Percentiles rank a stretch among this genome's conserved stretches.
These are phyloP conservation scores for Dothistroma pini DNA, from an alignment of 2,329 filamentous ascomycete genomes.

Conservation along the genomic window DNA sequence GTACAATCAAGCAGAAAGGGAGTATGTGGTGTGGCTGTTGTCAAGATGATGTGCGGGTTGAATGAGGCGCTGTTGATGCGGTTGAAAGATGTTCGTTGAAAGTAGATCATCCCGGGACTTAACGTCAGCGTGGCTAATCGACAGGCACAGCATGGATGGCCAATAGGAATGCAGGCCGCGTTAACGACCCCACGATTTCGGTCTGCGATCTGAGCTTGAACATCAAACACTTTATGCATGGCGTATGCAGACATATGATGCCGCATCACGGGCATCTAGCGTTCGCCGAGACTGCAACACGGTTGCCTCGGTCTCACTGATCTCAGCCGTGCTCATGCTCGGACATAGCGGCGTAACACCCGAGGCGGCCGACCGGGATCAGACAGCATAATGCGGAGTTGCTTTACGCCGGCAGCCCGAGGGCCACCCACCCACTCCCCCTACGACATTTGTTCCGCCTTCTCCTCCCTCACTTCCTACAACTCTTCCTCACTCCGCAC, in stretches of 20 bases:
- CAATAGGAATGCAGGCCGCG: background rate
- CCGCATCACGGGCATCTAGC: background rate
- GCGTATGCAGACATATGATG: background rate
- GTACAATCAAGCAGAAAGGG: background rate
- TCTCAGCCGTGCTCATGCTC: background rate
- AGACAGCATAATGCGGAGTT: background rate
- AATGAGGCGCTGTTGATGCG: background rate
- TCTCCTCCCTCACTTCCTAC: background rate
- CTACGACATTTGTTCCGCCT: background rate
- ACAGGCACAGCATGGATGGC: background rate
- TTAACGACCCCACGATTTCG: background rate
- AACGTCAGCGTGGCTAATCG: background rate
- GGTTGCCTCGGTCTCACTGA: background rate
- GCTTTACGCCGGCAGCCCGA: background rate
- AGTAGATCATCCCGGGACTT: background rate
- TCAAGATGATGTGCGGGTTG: background rate
- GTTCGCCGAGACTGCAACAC: background rate
- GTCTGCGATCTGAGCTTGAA: background rate
- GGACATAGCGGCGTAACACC: background rate
- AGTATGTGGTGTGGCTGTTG: constrained; percentile 4
- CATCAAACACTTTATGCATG: background rate
- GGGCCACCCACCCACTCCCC: background rate
- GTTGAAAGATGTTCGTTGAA: background rate
- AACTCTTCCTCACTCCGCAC: constrained; percentile 1
- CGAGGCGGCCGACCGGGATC: background rate